Percentiles rank a stretch among this genome's conserved stretches.
Conservation (phyloP, 2,329 filamentous ascomycete species). For the Alternaria incomplexa region DNA sequence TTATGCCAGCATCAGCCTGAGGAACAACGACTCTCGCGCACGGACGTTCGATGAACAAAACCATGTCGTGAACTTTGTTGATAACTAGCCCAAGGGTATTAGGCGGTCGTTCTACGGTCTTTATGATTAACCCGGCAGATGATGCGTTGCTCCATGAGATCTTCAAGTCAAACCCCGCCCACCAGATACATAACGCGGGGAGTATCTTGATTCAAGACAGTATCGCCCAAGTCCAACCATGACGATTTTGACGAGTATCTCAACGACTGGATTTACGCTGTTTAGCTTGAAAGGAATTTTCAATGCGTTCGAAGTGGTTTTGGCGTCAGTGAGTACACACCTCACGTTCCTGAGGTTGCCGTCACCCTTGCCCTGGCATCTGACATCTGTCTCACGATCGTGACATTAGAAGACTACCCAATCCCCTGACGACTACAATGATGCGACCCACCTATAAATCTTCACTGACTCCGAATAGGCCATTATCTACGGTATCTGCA, state of each 20-base stretch:
- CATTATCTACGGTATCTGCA: conserved; percentile 17
- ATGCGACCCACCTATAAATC: background rate
- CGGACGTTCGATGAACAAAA: background rate
- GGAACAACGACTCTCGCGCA: background rate
- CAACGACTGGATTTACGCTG: background rate
- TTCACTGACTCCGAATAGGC: conserved; percentile 11
- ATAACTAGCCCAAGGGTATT: background rate
- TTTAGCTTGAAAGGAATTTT: background rate
- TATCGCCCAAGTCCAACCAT: background rate
- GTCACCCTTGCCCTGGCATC: background rate
- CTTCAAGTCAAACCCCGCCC: background rate
- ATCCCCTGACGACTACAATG: background rate
- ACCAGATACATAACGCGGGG: background rate
- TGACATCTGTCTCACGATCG: background rate
- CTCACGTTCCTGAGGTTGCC: background rate
- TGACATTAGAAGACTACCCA: background rate
- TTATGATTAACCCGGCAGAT: background rate
- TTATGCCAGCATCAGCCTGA: background rate
- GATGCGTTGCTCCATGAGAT: background rate
- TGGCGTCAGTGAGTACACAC: background rate
- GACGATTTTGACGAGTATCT: background rate
- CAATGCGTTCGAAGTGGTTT: background rate
- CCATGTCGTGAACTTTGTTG: conserved; percentile 4
- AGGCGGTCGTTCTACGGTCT: background rate
- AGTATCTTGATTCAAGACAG: background rate